Evolutionary conservation across 2,329 filamentous ascomycete genomes (phyloP).

Genomic region (Phyllosticta capitalensis): DNA sequence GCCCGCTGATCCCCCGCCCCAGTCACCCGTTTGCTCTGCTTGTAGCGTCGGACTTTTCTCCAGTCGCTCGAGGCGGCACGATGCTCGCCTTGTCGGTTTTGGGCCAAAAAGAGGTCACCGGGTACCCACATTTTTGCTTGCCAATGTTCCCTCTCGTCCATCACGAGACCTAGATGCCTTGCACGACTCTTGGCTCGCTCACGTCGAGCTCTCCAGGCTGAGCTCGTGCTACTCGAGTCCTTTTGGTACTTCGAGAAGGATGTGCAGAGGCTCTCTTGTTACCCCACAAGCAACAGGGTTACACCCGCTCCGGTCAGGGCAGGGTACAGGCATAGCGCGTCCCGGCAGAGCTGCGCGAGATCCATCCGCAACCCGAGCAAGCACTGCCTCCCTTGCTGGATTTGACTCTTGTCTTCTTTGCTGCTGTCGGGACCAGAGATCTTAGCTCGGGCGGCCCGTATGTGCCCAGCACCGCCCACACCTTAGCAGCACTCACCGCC

Average conservation of each 20-base stretch:
- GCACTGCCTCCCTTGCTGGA: constrained; percentile 6
- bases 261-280: constrained; percentile 1
- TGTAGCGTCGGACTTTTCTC: neutral
- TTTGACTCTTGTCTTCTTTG: neutral
- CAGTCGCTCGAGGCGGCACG: neutral
- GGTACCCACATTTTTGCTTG: neutral
- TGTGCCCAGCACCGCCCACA: constrained; percentile 2
- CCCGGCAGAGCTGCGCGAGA: neutral
- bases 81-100: neutral
- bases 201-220: neutral
- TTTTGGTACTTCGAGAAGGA: neutral
- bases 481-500: constrained; percentile 1
- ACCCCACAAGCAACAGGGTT: constrained; percentile 3
- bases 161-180: neutral
- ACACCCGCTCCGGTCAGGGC: constrained; percentile 7
- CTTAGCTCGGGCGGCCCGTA: constrained; percentile 1
- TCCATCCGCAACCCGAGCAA: neutral
- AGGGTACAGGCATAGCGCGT: neutral
- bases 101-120: neutral
- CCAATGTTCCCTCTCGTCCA: neutral
- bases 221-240: neutral
- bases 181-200: neutral
- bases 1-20: neutral
- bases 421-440: neutral
- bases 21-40: neutral